These are phyloP conservation scores for Penicillium nordicum DNA, from an alignment of 2,329 filamentous ascomycete genomes.

Conservation along the genomic window DNA sequence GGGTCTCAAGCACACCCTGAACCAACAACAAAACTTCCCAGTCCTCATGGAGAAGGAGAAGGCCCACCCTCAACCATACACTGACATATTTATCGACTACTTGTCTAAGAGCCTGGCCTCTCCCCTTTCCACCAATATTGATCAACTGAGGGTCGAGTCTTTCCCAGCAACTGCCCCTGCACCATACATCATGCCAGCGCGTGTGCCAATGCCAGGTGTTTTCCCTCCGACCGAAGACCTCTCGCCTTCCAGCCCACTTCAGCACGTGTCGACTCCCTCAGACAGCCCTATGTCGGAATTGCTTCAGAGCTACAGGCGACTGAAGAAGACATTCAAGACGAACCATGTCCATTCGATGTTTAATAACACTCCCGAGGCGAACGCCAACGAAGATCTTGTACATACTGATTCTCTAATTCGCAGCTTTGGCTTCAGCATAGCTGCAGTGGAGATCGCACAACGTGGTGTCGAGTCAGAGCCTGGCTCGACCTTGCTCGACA, in stretches of 20 bases:
- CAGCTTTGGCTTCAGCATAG: slow-evolving; percentile 76
- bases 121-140: slow-evolving; percentile 45
- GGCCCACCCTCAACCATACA: slow-evolving; percentile 36
- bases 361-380: slow-evolving; percentile 40
- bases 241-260: slow-evolving; percentile 30
- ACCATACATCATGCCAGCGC: slow-evolving; percentile 29
- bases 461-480: slow-evolving; percentile 73
- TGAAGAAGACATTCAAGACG: slow-evolving; percentile 53
- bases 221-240: slow-evolving; percentile 38
- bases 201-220: slow-evolving; percentile 39
- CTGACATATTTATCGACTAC: slow-evolving; percentile 52
- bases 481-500: slow-evolving; percentile 73
- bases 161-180: slow-evolving; percentile 23
- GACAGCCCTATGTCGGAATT: slow-evolving; percentile 48
- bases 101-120: slow-evolving; percentile 50
- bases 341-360: slow-evolving; percentile 52
- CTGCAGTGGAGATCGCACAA: slow-evolving; percentile 86
- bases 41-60: slow-evolving; percentile 39
- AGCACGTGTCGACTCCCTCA: slow-evolving; percentile 27
- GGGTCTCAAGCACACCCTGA: slow-evolving; percentile 51
- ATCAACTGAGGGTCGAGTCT: slow-evolving; percentile 30
- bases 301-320: slow-evolving; percentile 53
- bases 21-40: slow-evolving; percentile 49
- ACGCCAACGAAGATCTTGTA: slow-evolving; percentile 47
- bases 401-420: slow-evolving; percentile 44